These are phyloP conservation scores for Porpolomopsis calyptriformis DNA, from an alignment of 768 basidiomycete genomes.

Conservation along the genomic window DNA sequence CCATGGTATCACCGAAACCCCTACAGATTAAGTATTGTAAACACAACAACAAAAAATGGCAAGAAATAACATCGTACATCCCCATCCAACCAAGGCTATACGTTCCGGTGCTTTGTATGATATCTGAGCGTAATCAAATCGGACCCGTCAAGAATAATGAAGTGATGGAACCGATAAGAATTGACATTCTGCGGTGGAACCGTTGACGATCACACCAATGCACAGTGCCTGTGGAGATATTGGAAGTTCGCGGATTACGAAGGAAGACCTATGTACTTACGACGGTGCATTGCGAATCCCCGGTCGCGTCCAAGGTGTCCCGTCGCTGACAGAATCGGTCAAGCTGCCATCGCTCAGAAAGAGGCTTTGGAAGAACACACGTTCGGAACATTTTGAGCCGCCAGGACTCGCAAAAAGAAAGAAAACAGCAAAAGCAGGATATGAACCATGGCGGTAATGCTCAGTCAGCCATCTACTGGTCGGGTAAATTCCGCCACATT, in stretches of 20 bases:
- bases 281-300: background rate
- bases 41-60: background rate
- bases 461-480: background rate
- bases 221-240: constrained; percentile 2
- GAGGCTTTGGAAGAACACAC: background rate
- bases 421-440: background rate
- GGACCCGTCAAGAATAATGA: background rate
- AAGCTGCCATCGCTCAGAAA: background rate
- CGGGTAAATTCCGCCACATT: background rate
- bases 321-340: background rate
- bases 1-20: constrained; percentile 50
- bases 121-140: constrained; percentile 33
- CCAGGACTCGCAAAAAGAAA: background rate
- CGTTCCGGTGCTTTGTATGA: constrained; percentile 34
- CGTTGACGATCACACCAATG: constrained; percentile 4
- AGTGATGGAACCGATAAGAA: background rate
- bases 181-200: constrained; percentile 4
- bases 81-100: constrained; percentile 47
- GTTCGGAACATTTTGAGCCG: background rate
- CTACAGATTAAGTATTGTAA: constrained; percentile 23
- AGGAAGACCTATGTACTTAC: background rate
- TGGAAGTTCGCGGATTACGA: no score
- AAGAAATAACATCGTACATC: constrained; percentile 36
- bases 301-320: background rate
- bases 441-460: background rate